Percentiles rank a stretch among this genome's conserved stretches.
These are phyloP conservation scores for Penicillium vulpinum DNA, from an alignment of 2,329 filamentous ascomycete genomes.

Conservation along the genomic window DNA sequence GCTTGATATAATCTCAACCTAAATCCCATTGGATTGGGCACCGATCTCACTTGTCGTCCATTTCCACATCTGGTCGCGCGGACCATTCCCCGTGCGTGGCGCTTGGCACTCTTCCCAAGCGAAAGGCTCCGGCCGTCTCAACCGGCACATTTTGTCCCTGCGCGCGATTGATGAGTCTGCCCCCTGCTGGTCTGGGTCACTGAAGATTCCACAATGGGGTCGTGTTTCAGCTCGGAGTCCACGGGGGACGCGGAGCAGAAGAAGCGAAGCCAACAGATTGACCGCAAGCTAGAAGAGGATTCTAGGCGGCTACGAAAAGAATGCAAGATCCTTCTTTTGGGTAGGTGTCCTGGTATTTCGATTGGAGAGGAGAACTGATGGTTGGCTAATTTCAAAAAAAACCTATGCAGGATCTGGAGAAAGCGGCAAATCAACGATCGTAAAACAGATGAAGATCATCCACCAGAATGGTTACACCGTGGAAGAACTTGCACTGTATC, in stretches of 20 bases:
- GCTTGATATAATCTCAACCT: neutral
- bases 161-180: conserved; percentile 25
- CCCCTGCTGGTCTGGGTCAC: conserved; percentile 25
- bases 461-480: conserved; percentile 96
- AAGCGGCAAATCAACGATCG: conserved; percentile 98
- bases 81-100: conserved; percentile 15
- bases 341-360: conserved; percentile 49
- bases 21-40: neutral
- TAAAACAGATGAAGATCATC: conserved; percentile 99
- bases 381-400: conserved; percentile 7
- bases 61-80: neutral
- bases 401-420: conserved; percentile 77
- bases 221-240: conserved; percentile 84
- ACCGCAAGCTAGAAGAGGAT: conserved; percentile 90
- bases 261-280: conserved; percentile 95
- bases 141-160: conserved; percentile 29
- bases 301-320: conserved; percentile 88
- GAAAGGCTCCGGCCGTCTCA: conserved; percentile 23
- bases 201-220: conserved; percentile 66
- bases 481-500: conserved; percentile 91
- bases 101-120: conserved; percentile 14
- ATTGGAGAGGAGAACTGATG: conserved; percentile 6
- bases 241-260: conserved; percentile 83
- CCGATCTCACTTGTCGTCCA: conserved; percentile 2
- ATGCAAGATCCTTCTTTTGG: conserved; percentile 96